These are phyloP conservation scores for Obelidium mucronatum DNA, from an alignment of 192 early-diverging fungal species.

Conservation along the genomic window DNA sequence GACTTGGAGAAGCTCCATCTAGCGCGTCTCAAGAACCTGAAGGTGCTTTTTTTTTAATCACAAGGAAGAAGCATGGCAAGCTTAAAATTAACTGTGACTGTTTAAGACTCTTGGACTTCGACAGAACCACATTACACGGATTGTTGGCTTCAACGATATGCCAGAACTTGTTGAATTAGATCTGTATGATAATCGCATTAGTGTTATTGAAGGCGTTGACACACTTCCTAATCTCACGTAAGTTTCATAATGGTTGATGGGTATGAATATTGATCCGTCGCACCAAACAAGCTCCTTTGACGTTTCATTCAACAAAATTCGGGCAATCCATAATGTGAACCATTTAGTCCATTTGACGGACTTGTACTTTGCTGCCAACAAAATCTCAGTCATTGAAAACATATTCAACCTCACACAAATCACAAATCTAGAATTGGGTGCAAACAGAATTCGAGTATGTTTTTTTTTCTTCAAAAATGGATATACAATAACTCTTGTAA, in stretches of 20 bases:
- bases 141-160: slow-evolving; percentile 64
- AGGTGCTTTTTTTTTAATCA: slow-evolving; percentile 54
- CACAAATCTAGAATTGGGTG: slow-evolving; percentile 91
- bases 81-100: slow-evolving; percentile 16
- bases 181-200: slow-evolving; percentile 94
- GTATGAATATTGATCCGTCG: not conserved
- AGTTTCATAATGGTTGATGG: not conserved
- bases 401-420: slow-evolving; percentile 70
- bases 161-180: slow-evolving; percentile 80
- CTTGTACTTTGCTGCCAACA: slow-evolving; percentile 94
- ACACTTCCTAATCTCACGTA: slow-evolving; percentile 66
- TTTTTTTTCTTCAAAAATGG: not conserved
- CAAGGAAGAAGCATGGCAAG: slow-evolving; percentile 13
- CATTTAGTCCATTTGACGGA: slow-evolving; percentile 68
- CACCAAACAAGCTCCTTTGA: slow-evolving; percentile 70
- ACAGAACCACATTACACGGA: slow-evolving; percentile 84
- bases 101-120: slow-evolving; percentile 77
- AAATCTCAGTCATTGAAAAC: slow-evolving; percentile 83
- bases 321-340: slow-evolving; percentile 73
- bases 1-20: slow-evolving; percentile 61
- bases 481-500: not conserved
- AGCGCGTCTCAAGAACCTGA: slow-evolving; percentile 68
- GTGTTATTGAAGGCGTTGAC: slow-evolving; percentile 72
- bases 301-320: slow-evolving; percentile 96
- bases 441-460: slow-evolving; percentile 87